Base-by-base conservation (phyloP, 1,139 yeast species). In the Kodamaea sp. region DNA sequence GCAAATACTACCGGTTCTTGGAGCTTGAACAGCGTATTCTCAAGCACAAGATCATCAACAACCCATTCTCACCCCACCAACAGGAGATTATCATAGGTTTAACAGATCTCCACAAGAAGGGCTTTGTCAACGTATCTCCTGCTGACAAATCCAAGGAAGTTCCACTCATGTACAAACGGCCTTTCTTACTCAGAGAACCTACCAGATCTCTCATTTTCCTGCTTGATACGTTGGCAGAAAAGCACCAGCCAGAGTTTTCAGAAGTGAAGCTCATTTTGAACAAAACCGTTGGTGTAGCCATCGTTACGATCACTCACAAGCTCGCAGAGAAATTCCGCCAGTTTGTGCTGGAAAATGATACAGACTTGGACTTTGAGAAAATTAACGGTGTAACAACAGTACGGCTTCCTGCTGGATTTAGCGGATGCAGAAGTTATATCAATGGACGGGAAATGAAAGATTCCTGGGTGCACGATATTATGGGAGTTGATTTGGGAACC, bases 21-120 rank as follows among this genome's bases (percentile, higher is more conserved):
- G 89, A 80, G 30, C 63, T 89, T 28, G 95, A 85, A 54, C 95
- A 89, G 59, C 63, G 72, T 39, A 57, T 88, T 24, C 55, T 84
- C n/a, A 73, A 73, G 27, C 76, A 73, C 46, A 59, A 57, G 22
- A 68, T 86, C 13, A 40, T 61, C 1, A 59, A 57, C 35, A 81
- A 83, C 48, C 83, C 86, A 0, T 68, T 74, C 43, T 51, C 69
- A 1, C 51, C 55, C 4, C 34, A 32, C 9, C 43, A 48, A 2
- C 79, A 78, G 43, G 89, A 83, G 43, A 83, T 88, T 8, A 48
- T 77, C 0, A 44, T 89, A 1, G 58, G 70, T 22, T 42, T 83
- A 22, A 52, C 59, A 22, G 80, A 83, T 52, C 31, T 85, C 9
- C 58, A 59, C 22, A 59, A 59, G 8, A 59, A 61, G 22, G 80